phyloP scores from a whole-genome alignment of 768 basidiomycete species.

The Sistotremastrum niveocremeum region DNA sequence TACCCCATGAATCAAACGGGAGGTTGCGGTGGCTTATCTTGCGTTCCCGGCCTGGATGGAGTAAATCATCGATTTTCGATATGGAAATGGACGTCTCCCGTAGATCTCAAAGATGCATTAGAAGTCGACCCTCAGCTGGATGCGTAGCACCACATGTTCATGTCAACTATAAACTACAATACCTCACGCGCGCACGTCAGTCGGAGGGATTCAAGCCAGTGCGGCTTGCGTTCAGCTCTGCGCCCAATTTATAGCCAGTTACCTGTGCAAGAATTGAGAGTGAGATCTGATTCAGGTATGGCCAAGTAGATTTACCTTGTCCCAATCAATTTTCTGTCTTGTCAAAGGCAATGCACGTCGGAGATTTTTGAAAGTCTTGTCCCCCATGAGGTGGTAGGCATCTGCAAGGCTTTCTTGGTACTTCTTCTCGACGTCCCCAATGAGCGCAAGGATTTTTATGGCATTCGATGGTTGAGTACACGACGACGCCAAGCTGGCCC shows the following conservation, averaged over 20 bases:
- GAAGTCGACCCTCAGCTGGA: too few relatives aligned
- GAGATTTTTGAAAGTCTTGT: constrained; percentile 86
- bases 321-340: constrained; percentile 92
- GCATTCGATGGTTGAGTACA: constrained; percentile 35
- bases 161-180: too few relatives aligned
- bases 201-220: too few relatives aligned
- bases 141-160: too few relatives aligned
- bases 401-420: constrained; percentile 73
- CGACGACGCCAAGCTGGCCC: constrained; percentile 40
- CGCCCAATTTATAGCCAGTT: too few relatives aligned
- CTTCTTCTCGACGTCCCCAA: constrained; percentile 64
- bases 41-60: constrained; percentile 67
- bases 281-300: too few relatives aligned
- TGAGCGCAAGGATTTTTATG: constrained; percentile 65
- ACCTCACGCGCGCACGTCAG: too few relatives aligned
- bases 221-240: too few relatives aligned
- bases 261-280: too few relatives aligned
- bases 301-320: constrained; percentile 40
- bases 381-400: constrained; percentile 79
- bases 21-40: constrained; percentile 68
- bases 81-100: constrained; percentile 38
- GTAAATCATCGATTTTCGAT: constrained; percentile 85
- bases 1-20: constrained; percentile 66
- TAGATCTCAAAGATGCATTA: too few relatives aligned
- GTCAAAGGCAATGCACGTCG: constrained; percentile 86